Evolutionary conservation across 306 rosid species (phyloP).

Genomic region (Lathyrus sativus): DNA sequence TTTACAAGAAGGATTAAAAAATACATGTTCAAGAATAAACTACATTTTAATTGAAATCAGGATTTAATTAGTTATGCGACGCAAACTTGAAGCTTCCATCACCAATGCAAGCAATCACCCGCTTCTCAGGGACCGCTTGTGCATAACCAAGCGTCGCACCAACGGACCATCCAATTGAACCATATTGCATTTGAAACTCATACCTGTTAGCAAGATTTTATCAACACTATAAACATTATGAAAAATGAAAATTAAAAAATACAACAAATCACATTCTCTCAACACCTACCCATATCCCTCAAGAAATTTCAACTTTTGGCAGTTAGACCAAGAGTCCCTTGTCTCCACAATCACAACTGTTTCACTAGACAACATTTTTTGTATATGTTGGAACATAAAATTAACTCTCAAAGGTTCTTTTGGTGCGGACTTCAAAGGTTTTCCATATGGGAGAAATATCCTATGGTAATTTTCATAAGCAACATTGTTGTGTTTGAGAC

Average conservation of each 20-base stretch:
- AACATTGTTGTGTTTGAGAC: no score
- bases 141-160: conserved; percentile 97
- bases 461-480: no score
- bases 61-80: no score
- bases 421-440: no score
- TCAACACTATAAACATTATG: not conserved
- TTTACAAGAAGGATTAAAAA: no score
- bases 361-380: no score
- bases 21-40: no score
- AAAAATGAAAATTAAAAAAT: not conserved
- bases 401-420: no score
- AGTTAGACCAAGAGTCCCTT: conserved; percentile 96
- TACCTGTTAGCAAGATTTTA: conserved; percentile 66
- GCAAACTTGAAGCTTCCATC: conserved; percentile 99
- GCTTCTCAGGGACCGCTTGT: conserved; percentile 83
- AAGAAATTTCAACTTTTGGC: conserved; percentile 89
- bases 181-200: conserved; percentile 93
- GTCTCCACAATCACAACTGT: no score
- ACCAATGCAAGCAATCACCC: conserved; percentile 80
- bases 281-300: conserved; percentile 60
- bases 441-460: no score
- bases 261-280: not conserved
- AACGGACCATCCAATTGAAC: conserved; percentile 94
- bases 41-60: no score
- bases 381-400: no score